These are phyloP conservation scores for Dunaliella primolecta DNA, from an alignment of 139 green algal species.

Conservation along the genomic window DNA sequence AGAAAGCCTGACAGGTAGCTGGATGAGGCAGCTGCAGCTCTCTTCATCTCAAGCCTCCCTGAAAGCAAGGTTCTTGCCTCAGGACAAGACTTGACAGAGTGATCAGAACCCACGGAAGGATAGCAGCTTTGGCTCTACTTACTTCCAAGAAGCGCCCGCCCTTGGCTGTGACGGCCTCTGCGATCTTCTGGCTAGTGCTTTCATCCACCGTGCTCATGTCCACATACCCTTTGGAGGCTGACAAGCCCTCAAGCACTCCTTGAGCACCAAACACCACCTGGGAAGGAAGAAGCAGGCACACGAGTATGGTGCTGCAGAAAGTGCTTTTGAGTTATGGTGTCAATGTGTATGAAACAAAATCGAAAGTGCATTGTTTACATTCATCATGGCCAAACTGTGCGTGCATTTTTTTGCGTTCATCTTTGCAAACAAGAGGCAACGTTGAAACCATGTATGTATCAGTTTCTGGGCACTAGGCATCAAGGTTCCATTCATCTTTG, in stretches of 20 bases:
- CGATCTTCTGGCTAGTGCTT: slow-evolving; percentile 61
- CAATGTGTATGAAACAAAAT: not conserved
- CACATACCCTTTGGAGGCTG: slow-evolving; percentile 80
- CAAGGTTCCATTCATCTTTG: no score
- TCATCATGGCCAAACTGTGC: not conserved
- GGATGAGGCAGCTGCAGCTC: no score
- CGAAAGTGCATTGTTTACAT: not conserved
- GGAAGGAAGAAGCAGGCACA: not conserved
- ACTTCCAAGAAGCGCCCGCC: slow-evolving; percentile 67
- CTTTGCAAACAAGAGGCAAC: not conserved
- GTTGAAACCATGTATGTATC: no score
- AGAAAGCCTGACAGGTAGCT: no score
- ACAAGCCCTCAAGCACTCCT: slow-evolving; percentile 54
- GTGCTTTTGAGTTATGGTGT: not conserved
- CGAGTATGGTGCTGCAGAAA: not conserved
- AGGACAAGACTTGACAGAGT: no score
- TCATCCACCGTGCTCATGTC: slow-evolving; percentile 80
- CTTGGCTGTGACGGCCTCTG: slow-evolving; percentile 44
- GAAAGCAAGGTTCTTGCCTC: no score
- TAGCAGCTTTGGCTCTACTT: no score
- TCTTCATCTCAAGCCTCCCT: no score
- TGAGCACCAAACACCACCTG: slow-evolving; percentile 46
- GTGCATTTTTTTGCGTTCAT: not conserved
- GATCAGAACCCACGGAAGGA: no score
- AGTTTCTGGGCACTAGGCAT: no score